Base-by-base conservation (phyloP, 306 rosid genomes). In the Prunus davidiana region DNA sequence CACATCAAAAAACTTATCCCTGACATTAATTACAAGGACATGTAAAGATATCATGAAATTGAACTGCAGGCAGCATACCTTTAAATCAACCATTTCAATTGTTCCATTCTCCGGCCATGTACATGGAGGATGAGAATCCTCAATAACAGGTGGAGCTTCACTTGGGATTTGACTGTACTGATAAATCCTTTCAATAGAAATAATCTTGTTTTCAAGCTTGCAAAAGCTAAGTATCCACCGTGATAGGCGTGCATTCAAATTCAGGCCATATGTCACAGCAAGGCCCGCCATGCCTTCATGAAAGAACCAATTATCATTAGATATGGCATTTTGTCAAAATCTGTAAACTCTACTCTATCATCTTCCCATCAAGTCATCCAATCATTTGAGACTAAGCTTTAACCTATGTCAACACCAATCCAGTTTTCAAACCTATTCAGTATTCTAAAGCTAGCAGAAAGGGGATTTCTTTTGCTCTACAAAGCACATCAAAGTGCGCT, bases 201-300 rank as follows among this genome's bases (percentile, higher is more conserved):
- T 93, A 73, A 93, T 93, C 85, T 94, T 91, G 81, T 94, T 94
- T 86, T 94, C 98, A 68, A 94, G 98, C 86, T 94, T 94, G 90
- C 98, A 94, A 82, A 94, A 94, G 86, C 96, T 94, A 67, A 94
- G 97, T 81, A 94, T 91, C 98, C 98, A 94, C 66, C 96, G 87
- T 6, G 98, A 94, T 67, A 94, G 72, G 32, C 96, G 94, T 63
- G 87, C 91, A 81, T 91, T 94, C 75, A 94, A 85, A 82, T 94
- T 91, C 77, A 94, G 85, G 72, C 98, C 97, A 51, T 94, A 91
- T 2, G 97, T 93, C 52, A 93, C 98, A 28, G 96, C 97, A 76
- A 93, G 97, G 55, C 98, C 98, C 25, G 98, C 98, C 98, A 93
- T 93, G 83, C 96, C 97, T 93, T 45, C 34, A 87, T 58, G 75